A percentile compares a stretch with the other conserved stretches of the same genome.
These are phyloP conservation scores for Exobasidium rhododendri DNA, from an alignment of 1,284 basidiomycete species.

Conservation along the genomic window DNA sequence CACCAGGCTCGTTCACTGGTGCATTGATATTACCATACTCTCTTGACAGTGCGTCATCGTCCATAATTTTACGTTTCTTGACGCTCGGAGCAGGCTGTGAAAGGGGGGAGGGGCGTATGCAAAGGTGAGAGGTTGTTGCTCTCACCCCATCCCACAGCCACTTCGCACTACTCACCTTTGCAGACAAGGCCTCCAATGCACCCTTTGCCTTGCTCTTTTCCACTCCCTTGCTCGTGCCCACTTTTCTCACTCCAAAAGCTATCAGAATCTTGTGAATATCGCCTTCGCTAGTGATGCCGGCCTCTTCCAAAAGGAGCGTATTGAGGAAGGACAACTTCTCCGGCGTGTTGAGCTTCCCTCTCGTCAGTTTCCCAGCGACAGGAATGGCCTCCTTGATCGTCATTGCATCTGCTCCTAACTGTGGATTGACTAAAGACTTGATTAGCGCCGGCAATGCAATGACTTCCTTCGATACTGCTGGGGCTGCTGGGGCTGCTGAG, in stretches of 20 bases:
- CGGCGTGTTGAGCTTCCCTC: conserved; percentile 30
- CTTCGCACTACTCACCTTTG: conserved; percentile 10
- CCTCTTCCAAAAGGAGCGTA: conserved; percentile 31
- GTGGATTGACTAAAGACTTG: conserved; percentile 11
- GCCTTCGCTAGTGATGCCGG: conserved; percentile 33
- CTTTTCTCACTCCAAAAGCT: conserved; percentile 35
- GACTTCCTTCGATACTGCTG: neutral
- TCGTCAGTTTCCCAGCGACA: conserved; percentile 38
- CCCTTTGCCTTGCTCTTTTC: conserved; percentile 11
- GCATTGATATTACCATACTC: conserved; percentile 31
- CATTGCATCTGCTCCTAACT: conserved; percentile 13
- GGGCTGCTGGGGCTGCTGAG: neutral
- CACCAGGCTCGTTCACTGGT: conserved; percentile 5
- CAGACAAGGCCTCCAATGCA: neutral
- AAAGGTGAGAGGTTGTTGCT: conserved; percentile 22
- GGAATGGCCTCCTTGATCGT: conserved; percentile 38
- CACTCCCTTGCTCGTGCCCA: conserved; percentile 15
- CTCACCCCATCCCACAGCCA: too few relatives aligned
- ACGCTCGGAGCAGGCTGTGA: conserved; percentile 10
- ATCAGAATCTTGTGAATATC: conserved; percentile 30
- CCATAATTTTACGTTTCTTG: conserved; percentile 14
- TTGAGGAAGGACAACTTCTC: conserved; percentile 27
- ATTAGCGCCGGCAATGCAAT: conserved; percentile 12
- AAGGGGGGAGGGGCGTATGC: conserved; percentile 20
- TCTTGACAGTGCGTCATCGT: conserved; percentile 33